Evolutionary conservation across 495 filamentous ascomycete species (phyloP).

Genomic region (Neurospora sp.): DNA sequence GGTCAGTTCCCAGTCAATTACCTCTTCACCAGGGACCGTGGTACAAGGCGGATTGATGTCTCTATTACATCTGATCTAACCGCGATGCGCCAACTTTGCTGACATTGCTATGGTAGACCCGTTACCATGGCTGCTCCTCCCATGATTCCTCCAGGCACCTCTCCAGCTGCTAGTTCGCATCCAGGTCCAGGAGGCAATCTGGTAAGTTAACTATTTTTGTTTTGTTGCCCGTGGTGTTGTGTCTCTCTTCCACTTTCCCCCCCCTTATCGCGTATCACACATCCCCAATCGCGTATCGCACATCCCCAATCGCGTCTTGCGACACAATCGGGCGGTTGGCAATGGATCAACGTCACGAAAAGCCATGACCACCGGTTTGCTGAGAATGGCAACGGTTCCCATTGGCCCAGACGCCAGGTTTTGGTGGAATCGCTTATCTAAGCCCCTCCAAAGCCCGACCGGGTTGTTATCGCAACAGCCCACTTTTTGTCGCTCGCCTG

Average conservation of each 20-base stretch:
- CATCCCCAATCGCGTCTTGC: slow-evolving; percentile 2
- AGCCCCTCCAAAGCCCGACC: slow-evolving; percentile 1
- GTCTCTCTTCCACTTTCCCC: too few species aligned
- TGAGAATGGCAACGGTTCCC: slow-evolving; percentile 7
- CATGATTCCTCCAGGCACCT: slow-evolving; percentile 46
- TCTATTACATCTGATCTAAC: background rate
- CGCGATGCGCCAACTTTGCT: background rate
- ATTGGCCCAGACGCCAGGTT: slow-evolving; percentile 9
- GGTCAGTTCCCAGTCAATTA: slow-evolving; percentile 37
- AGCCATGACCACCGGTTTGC: background rate
- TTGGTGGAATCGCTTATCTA: slow-evolving; percentile 18
- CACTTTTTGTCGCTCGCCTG: background rate
- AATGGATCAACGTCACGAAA: background rate
- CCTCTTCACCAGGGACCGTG: background rate
- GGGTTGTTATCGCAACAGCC: background rate
- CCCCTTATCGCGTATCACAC: background rate
- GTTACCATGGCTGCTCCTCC: slow-evolving; percentile 18
- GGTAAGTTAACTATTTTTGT: slow-evolving; percentile 40
- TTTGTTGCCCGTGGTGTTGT: background rate
- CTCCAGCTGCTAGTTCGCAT: slow-evolving; percentile 52
- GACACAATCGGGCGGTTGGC: background rate
- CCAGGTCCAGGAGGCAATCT: slow-evolving; percentile 56
- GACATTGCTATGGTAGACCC: slow-evolving; percentile 8
- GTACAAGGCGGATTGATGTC: background rate
- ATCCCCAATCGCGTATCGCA: slow-evolving; percentile 3